phyloP scores from a whole-genome alignment of 257 asterid genomes.

The Thymus quinquecostatus region DNA sequence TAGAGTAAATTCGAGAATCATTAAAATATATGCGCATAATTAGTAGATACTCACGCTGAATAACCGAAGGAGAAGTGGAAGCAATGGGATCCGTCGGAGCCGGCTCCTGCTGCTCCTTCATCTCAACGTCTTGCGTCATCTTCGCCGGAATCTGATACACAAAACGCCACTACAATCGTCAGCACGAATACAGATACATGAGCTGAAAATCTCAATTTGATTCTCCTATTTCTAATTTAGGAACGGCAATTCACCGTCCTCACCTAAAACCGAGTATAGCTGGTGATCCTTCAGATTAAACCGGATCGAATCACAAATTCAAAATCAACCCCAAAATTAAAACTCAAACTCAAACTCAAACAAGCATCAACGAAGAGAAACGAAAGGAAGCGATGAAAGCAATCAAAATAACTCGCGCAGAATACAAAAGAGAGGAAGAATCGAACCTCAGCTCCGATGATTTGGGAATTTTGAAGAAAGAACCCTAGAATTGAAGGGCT shows the following conservation, averaged over 20 bases:
- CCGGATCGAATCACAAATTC: slow-evolving; percentile 26
- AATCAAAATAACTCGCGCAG: slow-evolving; percentile 1
- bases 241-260: slow-evolving; percentile 1
- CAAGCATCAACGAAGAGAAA: not conserved
- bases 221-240: slow-evolving; percentile 3
- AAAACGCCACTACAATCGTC: slow-evolving; percentile 31
- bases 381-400: not conserved
- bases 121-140: slow-evolving; percentile 93
- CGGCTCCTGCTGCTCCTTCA: slow-evolving; percentile 68
- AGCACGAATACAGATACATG: slow-evolving; percentile 32
- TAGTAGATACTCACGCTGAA: slow-evolving; percentile 54
- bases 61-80: slow-evolving; percentile 52
- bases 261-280: slow-evolving; percentile 31
- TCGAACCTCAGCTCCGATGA: slow-evolving; percentile 30
- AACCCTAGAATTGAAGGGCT: slow-evolving; percentile 38
- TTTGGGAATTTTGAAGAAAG: slow-evolving; percentile 22
- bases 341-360: not conserved
- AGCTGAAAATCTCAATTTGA: slow-evolving; percentile 29
- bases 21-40: not conserved
- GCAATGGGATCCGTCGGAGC: slow-evolving; percentile 52
- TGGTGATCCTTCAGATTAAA: slow-evolving; percentile 17
- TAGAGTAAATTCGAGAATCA: not conserved
- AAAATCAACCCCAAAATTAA: not conserved
- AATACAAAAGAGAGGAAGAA: slow-evolving; percentile 15
- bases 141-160: slow-evolving; percentile 50